Conservation (phyloP, 108 stramenopile genomes). For the Skeletonema tropicum region DNA sequence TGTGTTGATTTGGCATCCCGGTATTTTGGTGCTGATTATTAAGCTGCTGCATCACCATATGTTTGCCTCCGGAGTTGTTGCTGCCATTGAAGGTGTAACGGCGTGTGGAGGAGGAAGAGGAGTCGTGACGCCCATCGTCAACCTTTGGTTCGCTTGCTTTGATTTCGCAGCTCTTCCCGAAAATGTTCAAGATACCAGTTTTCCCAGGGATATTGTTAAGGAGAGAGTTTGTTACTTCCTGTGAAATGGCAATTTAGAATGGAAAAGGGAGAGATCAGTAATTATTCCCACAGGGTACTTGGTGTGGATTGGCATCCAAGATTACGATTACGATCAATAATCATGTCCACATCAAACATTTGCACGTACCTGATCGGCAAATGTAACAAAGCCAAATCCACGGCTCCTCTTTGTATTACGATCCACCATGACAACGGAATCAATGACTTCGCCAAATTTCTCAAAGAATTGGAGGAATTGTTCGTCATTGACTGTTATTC, state of each 20-base stretch:
- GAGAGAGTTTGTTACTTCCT: conserved; percentile 21
- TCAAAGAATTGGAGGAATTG: conserved; percentile 70
- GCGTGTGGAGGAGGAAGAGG: neutral
- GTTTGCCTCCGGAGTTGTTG: neutral
- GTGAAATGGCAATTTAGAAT: neutral
- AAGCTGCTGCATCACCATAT: neutral
- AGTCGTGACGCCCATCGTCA: conserved; percentile 4
- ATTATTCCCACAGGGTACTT: neutral
- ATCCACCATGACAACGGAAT: conserved; percentile 83
- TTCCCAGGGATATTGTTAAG: conserved; percentile 24
- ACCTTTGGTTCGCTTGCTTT: conserved; percentile 64
- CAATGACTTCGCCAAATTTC: conserved; percentile 71
- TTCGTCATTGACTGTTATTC: conserved; percentile 52
- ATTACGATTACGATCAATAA: neutral
- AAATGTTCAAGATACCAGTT: conserved; percentile 55
- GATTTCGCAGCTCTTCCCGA: conserved; percentile 67
- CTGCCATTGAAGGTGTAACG: neutral
- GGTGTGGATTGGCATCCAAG: neutral
- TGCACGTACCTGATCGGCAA: conserved; percentile 53
- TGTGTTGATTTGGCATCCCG: neutral
- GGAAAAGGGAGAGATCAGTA: neutral
- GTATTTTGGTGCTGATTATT: neutral
- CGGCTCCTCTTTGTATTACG: conserved; percentile 66
- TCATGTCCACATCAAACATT: neutral
- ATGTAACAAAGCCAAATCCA: conserved; percentile 94